Percentiles rank a stretch among this genome's conserved stretches.
Conservation (phyloP, 352 stramenopile species). For the Phytophthora macrochlamydospora region DNA sequence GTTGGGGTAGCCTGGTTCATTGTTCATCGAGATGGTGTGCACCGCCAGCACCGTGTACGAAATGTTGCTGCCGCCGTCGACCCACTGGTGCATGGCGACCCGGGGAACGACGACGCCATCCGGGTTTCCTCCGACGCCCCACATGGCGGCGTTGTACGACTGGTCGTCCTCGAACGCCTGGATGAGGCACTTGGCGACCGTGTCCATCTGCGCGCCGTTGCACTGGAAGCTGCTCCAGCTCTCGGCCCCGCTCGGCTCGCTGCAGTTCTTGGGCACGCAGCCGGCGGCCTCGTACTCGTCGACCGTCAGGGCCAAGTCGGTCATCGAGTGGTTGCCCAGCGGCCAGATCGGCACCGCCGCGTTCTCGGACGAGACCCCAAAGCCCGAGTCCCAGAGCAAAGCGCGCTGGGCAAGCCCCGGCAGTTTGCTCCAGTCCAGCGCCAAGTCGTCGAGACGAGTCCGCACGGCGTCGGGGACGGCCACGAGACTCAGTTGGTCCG, state of each 20-base stretch:
- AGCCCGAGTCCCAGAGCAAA: constrained; percentile 45
- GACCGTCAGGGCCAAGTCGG: constrained; percentile 28
- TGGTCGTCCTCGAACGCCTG: constrained; percentile 18
- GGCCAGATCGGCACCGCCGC: constrained; percentile 24
- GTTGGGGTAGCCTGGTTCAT: constrained; percentile 28
- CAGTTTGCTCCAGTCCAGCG: constrained; percentile 23
- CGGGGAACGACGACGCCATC: constrained; percentile 1
- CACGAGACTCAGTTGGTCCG: constrained; percentile 10
- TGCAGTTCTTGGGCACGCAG: constrained; percentile 28
- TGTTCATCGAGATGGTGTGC: constrained; percentile 14
- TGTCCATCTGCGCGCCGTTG: constrained; percentile 43
- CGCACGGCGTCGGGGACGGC: constrained; percentile 13
- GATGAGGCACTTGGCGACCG: constrained; percentile 31
- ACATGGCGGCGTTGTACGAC: constrained; percentile 29
- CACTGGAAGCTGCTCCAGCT: constrained; percentile 25
- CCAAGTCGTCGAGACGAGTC: constrained; percentile 8
- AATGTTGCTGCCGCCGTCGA: constrained; percentile 2
- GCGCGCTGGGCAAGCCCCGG: constrained; percentile 32
- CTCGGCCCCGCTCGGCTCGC: constrained; percentile 16
- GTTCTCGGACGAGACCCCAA: constrained; percentile 11
- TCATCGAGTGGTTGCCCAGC: constrained; percentile 23
- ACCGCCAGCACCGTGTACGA: constrained; percentile 30
- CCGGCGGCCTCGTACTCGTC: constrained; percentile 23
- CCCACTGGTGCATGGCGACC: constrained; percentile 26
- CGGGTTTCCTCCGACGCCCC: constrained; percentile 22